These are phyloP conservation scores for Myxozyma mucilagina DNA, from an alignment of 805 yeast genomes.

Conservation along the genomic window DNA sequence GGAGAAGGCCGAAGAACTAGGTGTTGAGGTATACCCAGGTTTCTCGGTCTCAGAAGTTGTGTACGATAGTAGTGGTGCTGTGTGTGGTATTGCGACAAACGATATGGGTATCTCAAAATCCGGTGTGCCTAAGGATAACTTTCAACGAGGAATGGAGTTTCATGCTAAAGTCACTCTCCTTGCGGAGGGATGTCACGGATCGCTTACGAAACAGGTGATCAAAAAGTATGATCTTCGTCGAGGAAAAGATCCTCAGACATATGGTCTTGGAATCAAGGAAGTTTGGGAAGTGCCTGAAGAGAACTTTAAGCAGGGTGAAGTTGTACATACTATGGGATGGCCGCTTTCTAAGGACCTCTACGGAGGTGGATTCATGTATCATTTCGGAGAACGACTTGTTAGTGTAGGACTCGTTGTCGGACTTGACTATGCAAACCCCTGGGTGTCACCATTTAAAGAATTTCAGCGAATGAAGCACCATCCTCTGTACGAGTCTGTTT, in stretches of 20 bases:
- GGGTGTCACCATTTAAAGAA: slow-evolving; percentile 92
- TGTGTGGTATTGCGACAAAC: slow-evolving; percentile 89
- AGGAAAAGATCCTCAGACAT: slow-evolving; percentile 70
- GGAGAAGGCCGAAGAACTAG: slow-evolving; percentile 87
- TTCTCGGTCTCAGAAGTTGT: slow-evolving; percentile 68
- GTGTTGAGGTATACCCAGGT: slow-evolving; percentile 91
- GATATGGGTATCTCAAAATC: slow-evolving; percentile 81
- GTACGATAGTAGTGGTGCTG: slow-evolving; percentile 55
- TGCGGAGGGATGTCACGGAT: slow-evolving; percentile 99
- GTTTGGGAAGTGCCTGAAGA: slow-evolving; percentile 92
- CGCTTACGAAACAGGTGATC: slow-evolving; percentile 76
- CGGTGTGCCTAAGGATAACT: slow-evolving; percentile 77
- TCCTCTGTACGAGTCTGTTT: slow-evolving; percentile 71
- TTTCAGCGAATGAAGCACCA: slow-evolving; percentile 85
- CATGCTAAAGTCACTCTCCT: slow-evolving; percentile 84
- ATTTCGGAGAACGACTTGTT: slow-evolving; percentile 90
- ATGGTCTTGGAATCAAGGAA: slow-evolving; percentile 94
- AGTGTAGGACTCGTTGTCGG: slow-evolving; percentile 94
- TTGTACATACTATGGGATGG: slow-evolving; percentile 85
- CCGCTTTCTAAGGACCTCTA: slow-evolving; percentile 75
- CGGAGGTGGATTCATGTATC: slow-evolving; percentile 98
- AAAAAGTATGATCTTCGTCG: slow-evolving; percentile 66
- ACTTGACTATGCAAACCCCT: slow-evolving; percentile 91
- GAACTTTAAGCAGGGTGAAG: slow-evolving; percentile 76
- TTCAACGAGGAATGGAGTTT: slow-evolving; percentile 96